Conservation (phyloP, 768 basidiomycete genomes). For the Tricholoma bakamatsutake region DNA sequence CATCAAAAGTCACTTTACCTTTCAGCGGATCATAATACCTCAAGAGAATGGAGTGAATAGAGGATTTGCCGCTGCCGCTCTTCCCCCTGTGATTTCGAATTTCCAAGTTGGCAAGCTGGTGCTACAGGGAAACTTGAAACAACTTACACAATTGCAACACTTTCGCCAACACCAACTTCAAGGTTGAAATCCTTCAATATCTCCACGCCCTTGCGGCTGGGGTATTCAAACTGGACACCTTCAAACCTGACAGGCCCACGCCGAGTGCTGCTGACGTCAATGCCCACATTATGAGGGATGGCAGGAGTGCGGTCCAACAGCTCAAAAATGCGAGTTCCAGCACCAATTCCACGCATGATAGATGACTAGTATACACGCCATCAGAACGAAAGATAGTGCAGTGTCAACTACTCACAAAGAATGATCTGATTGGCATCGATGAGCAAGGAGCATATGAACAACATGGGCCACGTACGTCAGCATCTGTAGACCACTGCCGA, state of each 20-base stretch:
- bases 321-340: constrained; percentile 90
- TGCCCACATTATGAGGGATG: constrained; percentile 62
- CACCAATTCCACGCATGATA: constrained; percentile 95
- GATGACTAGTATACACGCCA: constrained; percentile 51
- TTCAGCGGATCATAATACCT: constrained; percentile 87
- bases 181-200: constrained; percentile 83
- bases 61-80: constrained; percentile 93
- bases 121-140: neutral
- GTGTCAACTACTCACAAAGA: constrained; percentile 35
- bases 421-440: constrained; percentile 30
- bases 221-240: constrained; percentile 84
- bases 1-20: constrained; percentile 81
- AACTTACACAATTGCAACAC: constrained; percentile 86
- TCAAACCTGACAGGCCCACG: constrained; percentile 78
- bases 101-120: constrained; percentile 2
- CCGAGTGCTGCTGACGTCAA: constrained; percentile 44
- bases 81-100: constrained; percentile 54
- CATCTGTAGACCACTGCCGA: constrained; percentile 75
- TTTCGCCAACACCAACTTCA: constrained; percentile 77
- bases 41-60: constrained; percentile 79
- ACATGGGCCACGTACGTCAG: constrained; percentile 48
- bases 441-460: neutral
- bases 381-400: constrained; percentile 24
- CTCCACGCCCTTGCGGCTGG: constrained; percentile 72
- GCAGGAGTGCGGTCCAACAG: constrained; percentile 76